Percentiles rank a stretch among this genome's conserved stretches.
These are phyloP conservation scores for Cercospora zeina DNA, from an alignment of 2,329 filamentous ascomycete genomes.

Conservation along the genomic window DNA sequence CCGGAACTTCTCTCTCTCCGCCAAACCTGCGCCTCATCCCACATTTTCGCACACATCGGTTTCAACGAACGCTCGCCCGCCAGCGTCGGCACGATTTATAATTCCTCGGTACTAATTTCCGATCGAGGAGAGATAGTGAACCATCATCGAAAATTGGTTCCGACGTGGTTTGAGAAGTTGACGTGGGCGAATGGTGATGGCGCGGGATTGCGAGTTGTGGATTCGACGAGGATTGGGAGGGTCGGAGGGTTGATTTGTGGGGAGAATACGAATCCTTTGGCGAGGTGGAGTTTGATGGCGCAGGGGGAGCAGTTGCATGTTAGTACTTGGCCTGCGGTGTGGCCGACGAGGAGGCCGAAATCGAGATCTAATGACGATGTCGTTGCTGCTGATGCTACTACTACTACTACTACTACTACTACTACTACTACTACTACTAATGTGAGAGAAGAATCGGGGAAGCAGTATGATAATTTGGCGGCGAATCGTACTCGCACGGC, in stretches of 20 bases:
- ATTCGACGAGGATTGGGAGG: conserved; percentile 48
- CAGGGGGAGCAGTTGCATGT: conserved; percentile 59
- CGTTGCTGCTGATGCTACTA: neutral
- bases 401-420: too few relatives aligned
- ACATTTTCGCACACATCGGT: conserved; percentile 52
- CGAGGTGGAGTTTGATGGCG: conserved; percentile 55
- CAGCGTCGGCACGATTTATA: conserved; percentile 53
- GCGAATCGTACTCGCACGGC: conserved; percentile 56
- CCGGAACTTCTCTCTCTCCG: conserved; percentile 49
- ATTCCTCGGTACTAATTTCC: conserved; percentile 54
- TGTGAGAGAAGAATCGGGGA: conserved; percentile 18
- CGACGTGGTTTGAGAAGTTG: conserved; percentile 60
- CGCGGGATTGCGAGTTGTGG: conserved; percentile 50
- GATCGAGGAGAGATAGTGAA: conserved; percentile 49
- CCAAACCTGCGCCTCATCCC: conserved; percentile 42
- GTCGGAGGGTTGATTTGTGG: conserved; percentile 57
- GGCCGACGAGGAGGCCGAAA: conserved; percentile 48
- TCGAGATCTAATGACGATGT: neutral
- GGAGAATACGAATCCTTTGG: conserved; percentile 60
- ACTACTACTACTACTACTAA: too few relatives aligned
- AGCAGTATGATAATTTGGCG: conserved; percentile 56
- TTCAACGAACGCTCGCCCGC: conserved; percentile 51
- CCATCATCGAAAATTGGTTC: conserved; percentile 57
- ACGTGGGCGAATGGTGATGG: conserved; percentile 58
- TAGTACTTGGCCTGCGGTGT: conserved; percentile 57